These are phyloP conservation scores for Ligustrum vulgare DNA, from an alignment of 257 asterid genomes.

Conservation along the genomic window DNA sequence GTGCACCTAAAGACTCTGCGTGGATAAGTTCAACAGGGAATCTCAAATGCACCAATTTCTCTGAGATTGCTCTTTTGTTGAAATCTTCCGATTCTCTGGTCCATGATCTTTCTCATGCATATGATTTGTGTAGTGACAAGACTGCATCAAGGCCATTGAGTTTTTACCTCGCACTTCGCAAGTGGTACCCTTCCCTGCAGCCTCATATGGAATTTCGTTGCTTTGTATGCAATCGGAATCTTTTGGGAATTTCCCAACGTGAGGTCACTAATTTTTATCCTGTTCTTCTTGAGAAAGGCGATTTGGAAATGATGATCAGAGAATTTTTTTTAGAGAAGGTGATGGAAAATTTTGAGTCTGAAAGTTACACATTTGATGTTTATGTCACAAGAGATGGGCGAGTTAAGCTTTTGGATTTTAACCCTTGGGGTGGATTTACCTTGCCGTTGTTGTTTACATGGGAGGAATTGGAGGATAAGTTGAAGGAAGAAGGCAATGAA, in stretches of 20 bases:
- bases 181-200: constrained; percentile 68
- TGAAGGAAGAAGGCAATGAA: constrained; percentile 26
- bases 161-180: constrained; percentile 75
- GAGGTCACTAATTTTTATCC: constrained; percentile 90
- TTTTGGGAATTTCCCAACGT: constrained; percentile 74
- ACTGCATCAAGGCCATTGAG: constrained; percentile 57
- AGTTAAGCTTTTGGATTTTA: constrained; percentile 85
- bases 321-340: constrained; percentile 45
- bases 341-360: constrained; percentile 51
- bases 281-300: constrained; percentile 48
- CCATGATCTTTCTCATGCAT: constrained; percentile 80
- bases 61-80: constrained; percentile 73
- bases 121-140: constrained; percentile 66
- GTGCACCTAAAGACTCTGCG: constrained; percentile 86
- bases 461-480: constrained; percentile 72
- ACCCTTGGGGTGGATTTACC: constrained; percentile 88
- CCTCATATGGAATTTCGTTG: constrained; percentile 97
- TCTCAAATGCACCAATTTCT: constrained; percentile 70
- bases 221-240: constrained; percentile 45
- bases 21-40: constrained; percentile 81
- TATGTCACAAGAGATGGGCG: constrained; percentile 63
- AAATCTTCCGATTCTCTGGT: constrained; percentile 73
- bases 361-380: constrained; percentile 69
- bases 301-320: constrained; percentile 36
- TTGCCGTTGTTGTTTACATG: constrained; percentile 70